phyloP scores from a whole-genome alignment of 2,329 filamentous ascomycete species.

The Uncinocarpus reesii region DNA sequence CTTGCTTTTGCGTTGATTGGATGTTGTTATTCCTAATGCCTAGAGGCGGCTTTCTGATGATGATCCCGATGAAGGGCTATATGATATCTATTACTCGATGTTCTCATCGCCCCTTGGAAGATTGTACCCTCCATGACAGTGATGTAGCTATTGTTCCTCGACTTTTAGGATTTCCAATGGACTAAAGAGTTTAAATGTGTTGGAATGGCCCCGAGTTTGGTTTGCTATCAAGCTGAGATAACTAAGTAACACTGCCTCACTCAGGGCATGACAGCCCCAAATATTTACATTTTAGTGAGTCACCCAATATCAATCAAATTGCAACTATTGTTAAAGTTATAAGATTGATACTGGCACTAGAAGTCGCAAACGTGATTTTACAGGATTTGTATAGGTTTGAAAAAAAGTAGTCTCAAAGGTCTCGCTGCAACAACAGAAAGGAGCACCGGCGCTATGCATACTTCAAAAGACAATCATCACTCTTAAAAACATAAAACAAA shows the following conservation, averaged over 20 bases:
- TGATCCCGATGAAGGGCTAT: background rate
- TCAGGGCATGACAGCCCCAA: too few species aligned
- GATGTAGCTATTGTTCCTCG: background rate
- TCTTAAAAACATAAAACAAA: background rate
- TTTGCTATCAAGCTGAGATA: background rate
- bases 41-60: background rate
- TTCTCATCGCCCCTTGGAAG: background rate
- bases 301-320: too few species aligned
- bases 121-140: background rate
- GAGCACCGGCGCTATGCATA: conserved; percentile 1
- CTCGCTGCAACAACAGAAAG: too few species aligned
- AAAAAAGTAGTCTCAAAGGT: conserved; percentile 4
- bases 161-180: background rate
- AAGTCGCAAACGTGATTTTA: background rate
- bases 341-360: background rate
- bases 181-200: background rate
- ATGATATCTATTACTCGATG: background rate
- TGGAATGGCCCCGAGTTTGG: background rate
- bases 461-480: background rate
- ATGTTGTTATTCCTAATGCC: background rate
- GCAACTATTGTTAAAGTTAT: background rate
- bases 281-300: too few species aligned
- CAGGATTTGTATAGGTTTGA: background rate
- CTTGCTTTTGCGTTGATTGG: background rate
- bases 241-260: too few species aligned